Percentiles rank a stretch among this genome's conserved stretches.
phyloP scores from a whole-genome alignment of 2,329 filamentous ascomycete genomes.

The Calonectria leucothoes region DNA sequence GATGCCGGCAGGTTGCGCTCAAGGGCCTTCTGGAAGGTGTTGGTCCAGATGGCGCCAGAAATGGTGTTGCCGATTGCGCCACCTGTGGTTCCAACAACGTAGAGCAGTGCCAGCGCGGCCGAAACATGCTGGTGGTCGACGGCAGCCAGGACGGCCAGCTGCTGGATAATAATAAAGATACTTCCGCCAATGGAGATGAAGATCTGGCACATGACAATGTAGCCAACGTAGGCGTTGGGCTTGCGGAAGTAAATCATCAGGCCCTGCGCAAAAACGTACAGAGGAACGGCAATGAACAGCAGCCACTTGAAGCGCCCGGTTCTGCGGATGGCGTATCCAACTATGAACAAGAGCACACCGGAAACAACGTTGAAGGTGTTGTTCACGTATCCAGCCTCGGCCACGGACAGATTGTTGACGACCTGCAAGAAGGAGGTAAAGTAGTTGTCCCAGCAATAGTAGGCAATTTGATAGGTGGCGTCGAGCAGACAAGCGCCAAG shows the following conservation, averaged over 20 bases:
- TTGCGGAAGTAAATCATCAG: conserved; percentile 49
- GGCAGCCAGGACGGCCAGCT: conserved; percentile 43
- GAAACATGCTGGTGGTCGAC: conserved; percentile 48
- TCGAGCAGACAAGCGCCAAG: conserved; percentile 58
- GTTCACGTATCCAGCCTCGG: conserved; percentile 59
- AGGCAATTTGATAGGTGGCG: conserved; percentile 54
- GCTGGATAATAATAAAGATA: conserved; percentile 57
- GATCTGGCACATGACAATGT: conserved; percentile 63
- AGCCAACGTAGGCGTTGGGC: conserved; percentile 53
- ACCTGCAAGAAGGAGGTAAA: conserved; percentile 64
- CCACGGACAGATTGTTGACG: conserved; percentile 58
- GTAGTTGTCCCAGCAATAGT: conserved; percentile 60
- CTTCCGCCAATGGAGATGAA: conserved; percentile 63
- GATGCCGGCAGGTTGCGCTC: conserved; percentile 59
- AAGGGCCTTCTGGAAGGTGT: conserved; percentile 55
- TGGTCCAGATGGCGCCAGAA: conserved; percentile 47
- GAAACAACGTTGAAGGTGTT: conserved; percentile 62
- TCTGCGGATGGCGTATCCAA: conserved; percentile 59
- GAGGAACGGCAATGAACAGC: conserved; percentile 59
- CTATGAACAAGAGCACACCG: conserved; percentile 57
- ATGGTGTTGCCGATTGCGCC: conserved; percentile 44
- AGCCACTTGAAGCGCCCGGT: conserved; percentile 66
- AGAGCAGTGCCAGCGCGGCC: conserved; percentile 43
- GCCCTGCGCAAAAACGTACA: conserved; percentile 64
- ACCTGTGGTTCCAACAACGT: conserved; percentile 42